Evolutionary conservation across 495 filamentous ascomycete species (phyloP).

Genomic region (Bryoglossum gracile): DNA sequence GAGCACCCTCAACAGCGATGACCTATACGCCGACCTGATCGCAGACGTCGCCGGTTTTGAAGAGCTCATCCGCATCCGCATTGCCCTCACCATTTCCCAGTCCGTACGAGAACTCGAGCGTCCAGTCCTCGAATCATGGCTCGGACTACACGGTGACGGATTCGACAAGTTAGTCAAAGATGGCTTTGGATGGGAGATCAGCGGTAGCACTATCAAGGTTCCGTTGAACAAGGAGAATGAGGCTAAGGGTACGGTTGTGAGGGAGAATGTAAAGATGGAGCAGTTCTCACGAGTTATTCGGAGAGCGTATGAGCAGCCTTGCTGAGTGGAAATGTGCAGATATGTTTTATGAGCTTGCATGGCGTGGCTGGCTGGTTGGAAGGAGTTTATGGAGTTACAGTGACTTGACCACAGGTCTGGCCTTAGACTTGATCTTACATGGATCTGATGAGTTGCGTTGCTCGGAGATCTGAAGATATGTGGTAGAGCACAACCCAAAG

Average conservation of each 20-base stretch:
- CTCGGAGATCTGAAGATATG: too few relatives aligned
- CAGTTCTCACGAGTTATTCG: constrained; percentile 76
- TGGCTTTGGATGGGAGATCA: constrained; percentile 81
- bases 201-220: constrained; percentile 55
- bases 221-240: constrained; percentile 97
- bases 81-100: constrained; percentile 84
- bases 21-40: constrained; percentile 91
- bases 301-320: constrained; percentile 85
- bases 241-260: constrained; percentile 89
- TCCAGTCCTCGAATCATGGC: constrained; percentile 73
- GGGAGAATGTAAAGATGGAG: constrained; percentile 94
- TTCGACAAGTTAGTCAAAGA: constrained; percentile 75
- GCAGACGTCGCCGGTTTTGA: constrained; percentile 95
- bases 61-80: constrained; percentile 87
- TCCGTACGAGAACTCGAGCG: constrained; percentile 76
- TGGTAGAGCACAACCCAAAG: too few relatives aligned
- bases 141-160: constrained; percentile 65
- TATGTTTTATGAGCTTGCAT: constrained; percentile 7
- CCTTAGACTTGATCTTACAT: constrained; percentile 1
- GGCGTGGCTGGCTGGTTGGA: constrained; percentile 15
- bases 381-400: constrained; percentile 22
- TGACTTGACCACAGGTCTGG: not conserved
- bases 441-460: not conserved
- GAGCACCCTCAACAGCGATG: constrained; percentile 84
- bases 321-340: constrained; percentile 30